Percentiles rank a stretch among this genome's conserved stretches.
phyloP scores from a whole-genome alignment of 2,329 filamentous ascomycete species.

The Colletotrichum costaricense region DNA sequence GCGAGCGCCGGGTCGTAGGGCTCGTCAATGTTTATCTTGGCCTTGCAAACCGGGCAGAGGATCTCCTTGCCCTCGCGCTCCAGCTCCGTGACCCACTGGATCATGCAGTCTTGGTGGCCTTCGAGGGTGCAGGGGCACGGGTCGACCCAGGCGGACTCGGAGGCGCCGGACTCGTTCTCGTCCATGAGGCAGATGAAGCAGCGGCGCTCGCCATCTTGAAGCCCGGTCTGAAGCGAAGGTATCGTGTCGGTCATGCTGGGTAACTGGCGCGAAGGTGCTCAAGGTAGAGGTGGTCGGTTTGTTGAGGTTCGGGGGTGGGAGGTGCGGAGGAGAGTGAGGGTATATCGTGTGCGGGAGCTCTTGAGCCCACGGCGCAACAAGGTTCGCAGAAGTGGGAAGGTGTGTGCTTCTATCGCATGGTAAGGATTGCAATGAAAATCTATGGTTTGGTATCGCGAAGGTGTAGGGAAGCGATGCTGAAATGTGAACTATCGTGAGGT shows the following conservation, averaged over 20 bases:
- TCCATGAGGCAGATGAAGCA: constrained; percentile 75
- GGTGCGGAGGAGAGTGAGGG: not conserved
- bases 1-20: constrained; percentile 80
- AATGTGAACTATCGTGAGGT: not conserved
- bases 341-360: not conserved
- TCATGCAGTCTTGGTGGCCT: constrained; percentile 88
- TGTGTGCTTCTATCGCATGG: not conserved
- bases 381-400: not conserved
- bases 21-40: constrained; percentile 79
- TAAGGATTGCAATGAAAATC: not conserved
- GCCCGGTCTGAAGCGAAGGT: not conserved
- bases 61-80: constrained; percentile 77
- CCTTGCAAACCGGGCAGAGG: constrained; percentile 90
- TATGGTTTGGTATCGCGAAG: not conserved
- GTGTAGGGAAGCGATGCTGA: not conserved
- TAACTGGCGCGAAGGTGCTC: not conserved
- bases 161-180: constrained; percentile 59
- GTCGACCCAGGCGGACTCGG: constrained; percentile 76
- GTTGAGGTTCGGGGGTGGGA: not conserved
- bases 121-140: constrained; percentile 92
- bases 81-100: constrained; percentile 94
- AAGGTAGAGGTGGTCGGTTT: not conserved
- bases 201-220: constrained; percentile 43
- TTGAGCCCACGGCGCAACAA: not conserved
- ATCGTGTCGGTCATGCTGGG: constrained; percentile 3